Percentiles rank a stretch among this genome's conserved stretches.
phyloP scores from a whole-genome alignment of 148 eudicot species.

The Vaccinium macrocarpon region DNA sequence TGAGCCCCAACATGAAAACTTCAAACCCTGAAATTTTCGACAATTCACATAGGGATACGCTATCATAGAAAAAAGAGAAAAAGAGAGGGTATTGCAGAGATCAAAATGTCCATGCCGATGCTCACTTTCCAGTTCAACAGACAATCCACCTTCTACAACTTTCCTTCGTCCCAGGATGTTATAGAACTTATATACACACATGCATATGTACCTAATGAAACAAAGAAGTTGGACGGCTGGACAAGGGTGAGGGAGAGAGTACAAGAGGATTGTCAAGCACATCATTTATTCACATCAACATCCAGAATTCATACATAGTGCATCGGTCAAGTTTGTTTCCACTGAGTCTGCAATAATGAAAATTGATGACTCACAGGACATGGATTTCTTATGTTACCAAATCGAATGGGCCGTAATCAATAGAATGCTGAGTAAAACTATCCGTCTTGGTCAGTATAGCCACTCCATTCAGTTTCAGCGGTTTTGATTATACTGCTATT shows the following conservation, averaged over 20 bases:
- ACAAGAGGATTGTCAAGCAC: neutral
- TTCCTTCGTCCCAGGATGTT: neutral
- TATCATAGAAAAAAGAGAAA: neutral
- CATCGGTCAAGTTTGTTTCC: neutral
- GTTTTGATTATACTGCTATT: neutral
- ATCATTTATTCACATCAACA: neutral
- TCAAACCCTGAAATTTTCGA: neutral
- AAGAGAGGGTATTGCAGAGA: neutral
- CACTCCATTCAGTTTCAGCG: neutral
- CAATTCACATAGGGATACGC: neutral
- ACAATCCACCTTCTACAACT: neutral
- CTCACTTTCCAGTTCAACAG: neutral
- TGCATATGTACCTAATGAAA: neutral
- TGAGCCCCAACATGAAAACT: neutral
- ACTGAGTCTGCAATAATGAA: neutral
- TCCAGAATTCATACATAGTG: neutral
- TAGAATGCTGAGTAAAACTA: neutral
- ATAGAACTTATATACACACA: neutral
- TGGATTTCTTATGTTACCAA: neutral
- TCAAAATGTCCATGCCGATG: neutral
- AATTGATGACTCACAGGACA: neutral
- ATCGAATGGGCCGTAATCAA: neutral
- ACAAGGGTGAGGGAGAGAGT: neutral
- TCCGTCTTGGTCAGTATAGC: neutral
- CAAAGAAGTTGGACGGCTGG: neutral